Base-by-base conservation (phyloP, 441 rosid species). In the Pelargonium myrrhifolium region DNA sequence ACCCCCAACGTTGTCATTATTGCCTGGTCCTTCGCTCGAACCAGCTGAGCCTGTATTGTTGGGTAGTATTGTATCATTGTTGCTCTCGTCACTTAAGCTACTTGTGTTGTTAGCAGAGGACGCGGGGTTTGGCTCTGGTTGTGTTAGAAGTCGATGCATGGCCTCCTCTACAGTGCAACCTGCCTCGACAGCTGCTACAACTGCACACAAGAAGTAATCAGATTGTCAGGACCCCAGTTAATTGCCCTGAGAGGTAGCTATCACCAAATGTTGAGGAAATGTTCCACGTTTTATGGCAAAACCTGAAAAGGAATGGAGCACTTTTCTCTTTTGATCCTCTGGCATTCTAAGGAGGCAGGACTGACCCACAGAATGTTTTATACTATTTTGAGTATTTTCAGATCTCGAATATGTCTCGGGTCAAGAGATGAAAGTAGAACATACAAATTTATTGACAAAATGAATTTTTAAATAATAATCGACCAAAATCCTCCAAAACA, bases 121-220 rank as follows among this genome's bases (percentile, higher is more conserved):
- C 11, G 67, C 15, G 9, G 71, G 72, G 70, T 71, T 69, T 66
- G 74, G 22, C 55, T 15, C 72, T 28, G 77, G 24, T 76, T 67
- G 72, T 40, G 79, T 14, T 9, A 87, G 82, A 64, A 92, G 80
- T 68, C 68, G 82, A 7, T 71, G 80, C 82, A 86, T 80, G 40
- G 80, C 78, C 67, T 80, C 73, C 69, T 89, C 83, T 69, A 88
- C 64, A 31, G 53, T 65, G 45, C 82, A 77, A 75, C 90, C 84
- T 2, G 76, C 83, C 72, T 45, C 77, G 73, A 86, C 76, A 42
- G 83, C 93, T 77, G 79, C 80, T 39, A 74, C 69, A 79, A 80
- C 98, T 89, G 79, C 67, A 79, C n/a, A 64, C 35, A 67, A 21
- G 66, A 47, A 24, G 6, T 43, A 43, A 43, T 10, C 49, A 43